Evolutionary conservation across 2,329 filamentous ascomycete genomes (phyloP).

Genomic region (Paracorniculantispora psalliotae): DNA sequence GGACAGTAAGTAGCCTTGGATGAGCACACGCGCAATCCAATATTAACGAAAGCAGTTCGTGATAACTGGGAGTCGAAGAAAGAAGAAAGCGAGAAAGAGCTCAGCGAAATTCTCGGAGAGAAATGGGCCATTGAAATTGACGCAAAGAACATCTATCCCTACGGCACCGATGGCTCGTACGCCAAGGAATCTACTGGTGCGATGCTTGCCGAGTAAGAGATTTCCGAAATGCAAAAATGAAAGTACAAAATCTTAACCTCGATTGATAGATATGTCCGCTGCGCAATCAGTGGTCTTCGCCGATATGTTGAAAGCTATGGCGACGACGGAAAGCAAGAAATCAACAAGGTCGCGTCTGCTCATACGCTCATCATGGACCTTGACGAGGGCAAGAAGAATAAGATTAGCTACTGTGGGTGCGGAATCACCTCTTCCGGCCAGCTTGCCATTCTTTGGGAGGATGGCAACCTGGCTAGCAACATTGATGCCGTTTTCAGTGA

Average conservation of each 20-base stretch:
- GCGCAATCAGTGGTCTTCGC: conserved; percentile 36
- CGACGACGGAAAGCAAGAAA: conserved; percentile 36
- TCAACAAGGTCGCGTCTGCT: conserved; percentile 41
- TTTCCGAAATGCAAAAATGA: too few relatives aligned
- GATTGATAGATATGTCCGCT: conserved; percentile 37
- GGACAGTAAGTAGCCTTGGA: conserved; percentile 35
- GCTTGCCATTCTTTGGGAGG: conserved; percentile 44
- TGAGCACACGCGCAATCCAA: too few relatives aligned
- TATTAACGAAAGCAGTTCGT: conserved; percentile 35
- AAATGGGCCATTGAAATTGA: conserved; percentile 47
- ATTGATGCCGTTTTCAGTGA: conserved; percentile 33
- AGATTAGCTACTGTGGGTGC: conserved; percentile 40
- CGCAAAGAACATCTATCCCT: conserved; percentile 42
- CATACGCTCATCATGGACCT: conserved; percentile 43
- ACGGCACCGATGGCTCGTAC: conserved; percentile 36
- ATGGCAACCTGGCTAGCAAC: conserved; percentile 41
- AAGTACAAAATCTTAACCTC: not conserved
- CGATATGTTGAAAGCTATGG: conserved; percentile 34
- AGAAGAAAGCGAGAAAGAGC: conserved; percentile 35
- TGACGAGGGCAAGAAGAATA: conserved; percentile 36
- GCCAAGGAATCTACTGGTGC: conserved; percentile 38
- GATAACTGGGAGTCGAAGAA: conserved; percentile 49
- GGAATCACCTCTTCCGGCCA: conserved; percentile 38
- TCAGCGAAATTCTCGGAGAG: conserved; percentile 41
- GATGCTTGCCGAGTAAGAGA: conserved; percentile 37